Base-by-base conservation (phyloP, 345 rosid genomes). In the Rhodamnia argentea region DNA sequence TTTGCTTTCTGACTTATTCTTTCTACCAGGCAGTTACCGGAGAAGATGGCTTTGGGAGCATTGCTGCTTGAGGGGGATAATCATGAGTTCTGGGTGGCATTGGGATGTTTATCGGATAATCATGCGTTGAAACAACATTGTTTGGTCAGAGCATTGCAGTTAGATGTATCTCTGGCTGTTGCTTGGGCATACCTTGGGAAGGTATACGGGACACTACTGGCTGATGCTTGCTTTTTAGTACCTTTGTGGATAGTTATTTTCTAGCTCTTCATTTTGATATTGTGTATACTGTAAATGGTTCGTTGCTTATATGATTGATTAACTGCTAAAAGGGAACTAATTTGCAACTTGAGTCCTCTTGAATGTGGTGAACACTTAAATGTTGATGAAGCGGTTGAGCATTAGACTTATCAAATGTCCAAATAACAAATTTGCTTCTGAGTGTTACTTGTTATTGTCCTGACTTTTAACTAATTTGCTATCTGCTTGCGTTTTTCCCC, bases 101-200 rank as follows among this genome's bases (percentile, higher is more conserved):
- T 97, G 90, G 96, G 99, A 82, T 94, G 98, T 89, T 87, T 97
- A 88, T 92, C 98, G 83, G 89, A 90, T 82, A 87, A 93, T 86
- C 88, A 78, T 89, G 96, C 95, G 85, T 89, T 97, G 92, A 94
- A 92, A 92, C 94, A 95, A 52, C 99, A 97, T 92, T 94, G 95
- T 84, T 91, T 96, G 81, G 94, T 96, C 86, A 92, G 99, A 89
- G 98, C 94, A 82, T 91, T 97, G 92, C 99, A 97, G 84, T 88
- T 97, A 91, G 99, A 96, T 94, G 92, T 93, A 75, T 93, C 99
- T 53, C 90, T 90, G 87, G 98, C 98, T 52, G 90, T 90, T 89
- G 99, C 99, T 64, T 97, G 99, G 99, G 98, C 96, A 84, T 91
- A 90, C 85, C 94, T 97, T 86, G 99, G 99, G 81, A 94, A 96